Evolutionary conservation across 257 asterid species (phyloP), one percentile per base, ranked within the genome.

Genomic region (Capsicum chinense): DNA sequence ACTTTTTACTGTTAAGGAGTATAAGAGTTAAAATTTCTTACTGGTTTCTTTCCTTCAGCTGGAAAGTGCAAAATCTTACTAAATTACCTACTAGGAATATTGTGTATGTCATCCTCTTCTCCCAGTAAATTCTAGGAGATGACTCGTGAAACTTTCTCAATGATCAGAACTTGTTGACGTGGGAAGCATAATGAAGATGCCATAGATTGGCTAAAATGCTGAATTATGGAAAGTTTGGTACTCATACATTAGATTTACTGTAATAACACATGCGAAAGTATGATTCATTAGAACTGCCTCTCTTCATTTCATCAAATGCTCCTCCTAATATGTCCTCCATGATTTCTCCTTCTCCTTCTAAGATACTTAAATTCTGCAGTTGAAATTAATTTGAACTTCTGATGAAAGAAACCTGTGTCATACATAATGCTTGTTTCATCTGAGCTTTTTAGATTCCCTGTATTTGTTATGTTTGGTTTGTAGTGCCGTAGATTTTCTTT

Each of bases 1-100:
- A 7, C 79, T 52, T 85, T 89, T 81, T 85, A 56, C 42, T 84
- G 74, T 83, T n/a, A 86, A 86, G 63, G 52, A 63, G 56, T 70
- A 9, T 56, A 62, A 21, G 59, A 74, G 62, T 74, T 50, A 12
- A 50, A 21, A 13, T 50, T 21, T 26, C 42, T 19, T 50, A 13
- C 81, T 74, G 62, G 62, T 26, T 50, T 74, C 47, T 21, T 44
- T 74, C 60, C 44, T 52, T 50, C 7, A 26, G 47, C 60, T 74
- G 62, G 62, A 50, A 48, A 74, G 19, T 0, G 19, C 44, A 19
- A 50, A 74, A 13, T 50, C 12, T 12, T 50, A 21, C 59, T 50
- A 6, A 19, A 50, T 74, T 50, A 50, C 42, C 62, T 13, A 21
- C 19, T 21, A 74, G 12, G 81, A 74, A 74, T 21, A 74, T 74